A percentile compares a stretch with the other conserved stretches of the same genome.
Conservation (phyloP, 2,329 filamentous ascomycete genomes). For the Curvularia spicifera region DNA sequence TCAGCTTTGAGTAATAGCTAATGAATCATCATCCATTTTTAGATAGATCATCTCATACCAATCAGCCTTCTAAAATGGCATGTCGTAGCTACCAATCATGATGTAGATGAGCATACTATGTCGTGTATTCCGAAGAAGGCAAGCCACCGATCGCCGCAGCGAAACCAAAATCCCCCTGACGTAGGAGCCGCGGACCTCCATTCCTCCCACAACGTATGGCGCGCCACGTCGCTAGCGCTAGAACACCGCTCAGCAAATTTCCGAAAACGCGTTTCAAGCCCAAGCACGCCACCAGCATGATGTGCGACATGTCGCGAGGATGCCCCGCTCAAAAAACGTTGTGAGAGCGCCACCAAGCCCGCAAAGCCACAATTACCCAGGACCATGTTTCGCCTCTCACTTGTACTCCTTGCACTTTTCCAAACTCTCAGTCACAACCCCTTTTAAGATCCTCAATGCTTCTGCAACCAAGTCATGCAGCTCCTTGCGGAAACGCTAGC, state of each 20-base stretch:
- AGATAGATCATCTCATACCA: not conserved
- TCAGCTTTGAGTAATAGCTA: not conserved
- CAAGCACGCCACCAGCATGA: not conserved
- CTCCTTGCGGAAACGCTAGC: constrained; percentile 15
- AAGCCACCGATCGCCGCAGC: not conserved
- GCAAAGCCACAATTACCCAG: not conserved
- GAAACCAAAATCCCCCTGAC: not conserved
- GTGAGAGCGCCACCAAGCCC: not conserved
- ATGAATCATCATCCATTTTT: not conserved
- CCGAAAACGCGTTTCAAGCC: not conserved
- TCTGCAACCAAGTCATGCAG: constrained; percentile 13
- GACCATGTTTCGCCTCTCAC: not conserved
- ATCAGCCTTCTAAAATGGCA: not conserved
- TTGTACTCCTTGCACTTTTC: constrained; percentile 17
- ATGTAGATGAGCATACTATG: not conserved
- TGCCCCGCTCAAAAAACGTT: not conserved
- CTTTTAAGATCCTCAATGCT: constrained; percentile 13
- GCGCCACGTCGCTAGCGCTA: not conserved
- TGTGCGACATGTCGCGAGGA: not conserved
- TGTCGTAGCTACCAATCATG: too few relatives aligned
- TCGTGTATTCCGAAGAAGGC: not conserved
- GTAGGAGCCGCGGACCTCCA: not conserved
- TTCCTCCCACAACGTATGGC: not conserved
- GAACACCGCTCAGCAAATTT: not conserved
- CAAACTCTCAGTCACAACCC: constrained; percentile 10